phyloP scores from a whole-genome alignment of 2,329 filamentous ascomycete species.

The Grosmannia serpens region DNA sequence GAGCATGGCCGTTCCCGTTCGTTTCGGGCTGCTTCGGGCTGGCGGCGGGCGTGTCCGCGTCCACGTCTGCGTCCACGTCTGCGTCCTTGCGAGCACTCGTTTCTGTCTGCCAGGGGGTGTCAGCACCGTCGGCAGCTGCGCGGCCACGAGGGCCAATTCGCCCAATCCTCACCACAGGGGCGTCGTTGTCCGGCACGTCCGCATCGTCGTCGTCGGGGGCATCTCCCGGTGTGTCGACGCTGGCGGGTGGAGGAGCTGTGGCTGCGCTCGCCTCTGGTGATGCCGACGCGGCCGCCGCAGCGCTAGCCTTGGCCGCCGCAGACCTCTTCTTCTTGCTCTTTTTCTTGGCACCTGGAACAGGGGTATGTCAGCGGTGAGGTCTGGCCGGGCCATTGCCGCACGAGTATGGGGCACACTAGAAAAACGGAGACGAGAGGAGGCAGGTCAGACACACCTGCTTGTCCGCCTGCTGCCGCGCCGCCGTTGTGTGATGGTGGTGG shows the following conservation, averaged over 20 bases:
- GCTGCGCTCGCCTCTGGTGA: constrained; percentile 7
- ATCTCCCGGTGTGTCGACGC: constrained; percentile 10
- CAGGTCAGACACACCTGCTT: constrained; percentile 5
- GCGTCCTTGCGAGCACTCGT: constrained; percentile 12
- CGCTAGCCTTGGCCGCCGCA: constrained; percentile 35
- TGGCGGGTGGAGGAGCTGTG: constrained; percentile 1
- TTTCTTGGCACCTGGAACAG: constrained; percentile 39
- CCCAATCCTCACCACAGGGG: not conserved
- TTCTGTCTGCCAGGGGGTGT: not conserved
- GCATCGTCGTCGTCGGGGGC: constrained; percentile 15
- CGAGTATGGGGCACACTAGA: not conserved
- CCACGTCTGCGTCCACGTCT: not conserved
- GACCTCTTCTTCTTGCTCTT: constrained; percentile 47
- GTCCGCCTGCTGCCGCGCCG: not conserved
- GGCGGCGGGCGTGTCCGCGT: not conserved
- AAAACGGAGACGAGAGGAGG: not conserved
- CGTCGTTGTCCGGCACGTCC: not conserved
- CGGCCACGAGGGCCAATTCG: not conserved
- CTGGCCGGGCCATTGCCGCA: not conserved
- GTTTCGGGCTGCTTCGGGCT: constrained; percentile 1
- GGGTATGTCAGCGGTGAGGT: constrained; percentile 1
- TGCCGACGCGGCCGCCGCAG: constrained; percentile 12
- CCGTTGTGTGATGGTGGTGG: constrained; percentile 5
- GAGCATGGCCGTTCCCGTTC: constrained; percentile 9
- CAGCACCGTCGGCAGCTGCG: not conserved